phyloP scores from a whole-genome alignment of 306 rosid genomes.

The Prunus dulcis region DNA sequence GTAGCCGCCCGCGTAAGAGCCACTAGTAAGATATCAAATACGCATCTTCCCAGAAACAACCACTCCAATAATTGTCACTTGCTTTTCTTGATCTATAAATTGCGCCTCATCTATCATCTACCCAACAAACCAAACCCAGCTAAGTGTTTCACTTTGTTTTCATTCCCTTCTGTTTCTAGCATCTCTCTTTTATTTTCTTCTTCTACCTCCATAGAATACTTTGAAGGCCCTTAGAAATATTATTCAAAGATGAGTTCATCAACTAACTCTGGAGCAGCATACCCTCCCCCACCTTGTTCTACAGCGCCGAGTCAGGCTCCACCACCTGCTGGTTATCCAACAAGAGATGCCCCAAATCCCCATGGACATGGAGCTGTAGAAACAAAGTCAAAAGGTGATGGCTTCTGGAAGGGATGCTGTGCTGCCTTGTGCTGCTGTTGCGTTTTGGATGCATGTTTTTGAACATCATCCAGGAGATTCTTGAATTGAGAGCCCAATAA shows the following conservation, averaged over 20 bases:
- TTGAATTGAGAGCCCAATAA: too few relatives aligned
- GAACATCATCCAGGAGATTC: too few relatives aligned
- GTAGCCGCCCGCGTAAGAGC: not conserved
- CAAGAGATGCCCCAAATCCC: not conserved
- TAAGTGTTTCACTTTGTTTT: not conserved
- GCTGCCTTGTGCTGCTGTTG: not conserved
- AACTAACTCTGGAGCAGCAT: too few relatives aligned
- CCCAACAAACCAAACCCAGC: not conserved
- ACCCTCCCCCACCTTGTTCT: not conserved
- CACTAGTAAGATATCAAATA: too few relatives aligned
- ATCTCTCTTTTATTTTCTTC: not conserved
- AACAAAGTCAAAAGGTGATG: not conserved
- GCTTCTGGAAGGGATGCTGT: not conserved
- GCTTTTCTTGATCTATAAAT: not conserved
- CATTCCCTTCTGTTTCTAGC: not conserved
- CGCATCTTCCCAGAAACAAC: not conserved
- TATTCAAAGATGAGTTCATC: not conserved
- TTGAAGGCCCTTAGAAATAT: not conserved
- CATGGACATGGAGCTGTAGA: not conserved
- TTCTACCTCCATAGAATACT: not conserved
- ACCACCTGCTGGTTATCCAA: not conserved
- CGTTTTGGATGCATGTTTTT: too few relatives aligned
- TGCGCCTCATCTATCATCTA: not conserved
- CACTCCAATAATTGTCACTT: not conserved
- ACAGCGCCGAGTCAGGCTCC: not conserved